These are phyloP conservation scores for Pholiota conissans DNA, from an alignment of 768 basidiomycete species.

Conservation along the genomic window DNA sequence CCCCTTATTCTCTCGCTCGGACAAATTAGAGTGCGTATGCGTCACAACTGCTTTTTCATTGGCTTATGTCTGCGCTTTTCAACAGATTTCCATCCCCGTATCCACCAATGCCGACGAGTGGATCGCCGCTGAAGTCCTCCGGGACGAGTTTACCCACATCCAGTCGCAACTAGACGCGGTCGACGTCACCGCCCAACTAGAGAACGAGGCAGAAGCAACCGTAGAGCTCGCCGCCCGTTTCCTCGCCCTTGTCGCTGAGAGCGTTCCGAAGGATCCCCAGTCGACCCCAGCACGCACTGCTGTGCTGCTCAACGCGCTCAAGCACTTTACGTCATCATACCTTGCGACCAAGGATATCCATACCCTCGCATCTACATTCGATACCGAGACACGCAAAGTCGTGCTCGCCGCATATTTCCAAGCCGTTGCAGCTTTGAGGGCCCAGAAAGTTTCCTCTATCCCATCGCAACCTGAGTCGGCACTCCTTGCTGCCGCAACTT, in stretches of 20 bases:
- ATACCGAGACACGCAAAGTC: conserved; percentile 71
- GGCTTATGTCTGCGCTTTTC: conserved; percentile 1
- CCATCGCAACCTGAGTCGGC: conserved; percentile 65
- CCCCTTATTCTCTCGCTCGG: conserved; percentile 48
- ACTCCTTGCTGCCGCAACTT: conserved; percentile 60
- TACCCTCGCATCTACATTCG: conserved; percentile 72
- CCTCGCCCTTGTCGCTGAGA: conserved; percentile 71
- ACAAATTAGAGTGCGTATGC: conserved; percentile 50
- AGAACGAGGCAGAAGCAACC: conserved; percentile 60
- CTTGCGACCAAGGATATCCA: conserved; percentile 79
- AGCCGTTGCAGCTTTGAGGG: conserved; percentile 69
- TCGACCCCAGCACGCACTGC: conserved; percentile 53
- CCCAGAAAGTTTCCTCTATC: conserved; percentile 49
- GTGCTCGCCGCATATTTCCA: conserved; percentile 80
- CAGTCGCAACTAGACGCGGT: conserved; percentile 58
- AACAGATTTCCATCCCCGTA: conserved; percentile 83
- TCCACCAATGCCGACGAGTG: conserved; percentile 81
- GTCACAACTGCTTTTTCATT: conserved; percentile 7
- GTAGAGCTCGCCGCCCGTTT: conserved; percentile 84
- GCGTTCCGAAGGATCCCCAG: conserved; percentile 55
- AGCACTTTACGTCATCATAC: conserved; percentile 76
- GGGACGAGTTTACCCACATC: conserved; percentile 81
- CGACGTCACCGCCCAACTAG: conserved; percentile 51
- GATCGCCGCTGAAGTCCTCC: conserved; percentile 89
- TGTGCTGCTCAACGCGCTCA: conserved; percentile 73